These are phyloP conservation scores for Heterobasidion annosum DNA, from an alignment of 1,284 basidiomycete species.

Conservation along the genomic window DNA sequence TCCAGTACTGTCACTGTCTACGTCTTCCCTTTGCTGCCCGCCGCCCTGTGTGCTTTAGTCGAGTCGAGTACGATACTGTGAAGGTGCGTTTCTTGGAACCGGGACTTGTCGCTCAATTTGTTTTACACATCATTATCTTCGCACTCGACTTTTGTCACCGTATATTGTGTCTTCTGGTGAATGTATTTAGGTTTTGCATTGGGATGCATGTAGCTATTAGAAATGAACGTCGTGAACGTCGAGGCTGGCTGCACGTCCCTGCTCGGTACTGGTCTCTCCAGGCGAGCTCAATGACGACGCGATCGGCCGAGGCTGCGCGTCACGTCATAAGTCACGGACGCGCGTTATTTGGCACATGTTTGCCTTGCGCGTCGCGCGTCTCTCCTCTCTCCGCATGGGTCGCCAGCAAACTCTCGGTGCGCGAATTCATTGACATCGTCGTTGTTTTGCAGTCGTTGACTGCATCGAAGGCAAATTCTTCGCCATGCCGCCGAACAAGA, in stretches of 20 bases:
- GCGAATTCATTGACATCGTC: slow-evolving; percentile 6
- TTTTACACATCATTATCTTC: neutral
- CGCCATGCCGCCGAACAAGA: slow-evolving; percentile 54
- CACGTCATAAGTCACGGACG: slow-evolving; percentile 1
- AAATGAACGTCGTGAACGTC: neutral
- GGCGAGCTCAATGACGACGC: neutral
- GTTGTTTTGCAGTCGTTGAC: slow-evolving; percentile 3
- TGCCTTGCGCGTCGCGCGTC: slow-evolving; percentile 4
- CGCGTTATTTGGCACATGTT: neutral
- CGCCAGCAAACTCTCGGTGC: slow-evolving; percentile 68
- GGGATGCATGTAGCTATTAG: neutral
- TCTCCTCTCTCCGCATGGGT: slow-evolving; percentile 32
- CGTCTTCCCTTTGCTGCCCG: neutral
- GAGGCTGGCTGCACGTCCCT: neutral
- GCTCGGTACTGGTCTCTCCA: neutral
- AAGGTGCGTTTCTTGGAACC: neutral
- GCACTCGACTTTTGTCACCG: neutral
- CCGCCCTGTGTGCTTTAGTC: neutral
- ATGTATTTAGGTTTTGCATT: neutral
- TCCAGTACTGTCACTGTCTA: neutral
- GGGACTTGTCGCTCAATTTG: neutral
- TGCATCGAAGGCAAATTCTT: slow-evolving; percentile 53
- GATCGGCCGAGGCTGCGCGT: neutral
- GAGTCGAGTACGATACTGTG: neutral
- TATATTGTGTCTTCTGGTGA: neutral